These are phyloP conservation scores for Gautieria morchelliformis DNA, from an alignment of 768 basidiomycete genomes.

Conservation along the genomic window DNA sequence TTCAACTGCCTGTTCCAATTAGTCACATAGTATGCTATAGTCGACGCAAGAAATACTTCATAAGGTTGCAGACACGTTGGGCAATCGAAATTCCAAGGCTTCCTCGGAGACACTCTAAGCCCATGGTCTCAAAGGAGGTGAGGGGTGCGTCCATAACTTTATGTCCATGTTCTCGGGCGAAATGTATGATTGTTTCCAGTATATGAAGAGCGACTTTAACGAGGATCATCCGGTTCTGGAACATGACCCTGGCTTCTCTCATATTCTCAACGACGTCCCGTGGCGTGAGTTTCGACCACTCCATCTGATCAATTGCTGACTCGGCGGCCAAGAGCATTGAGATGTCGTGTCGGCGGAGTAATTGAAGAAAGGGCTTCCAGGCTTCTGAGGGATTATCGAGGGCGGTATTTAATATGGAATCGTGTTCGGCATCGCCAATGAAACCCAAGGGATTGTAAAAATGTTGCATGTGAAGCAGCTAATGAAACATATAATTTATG, in stretches of 20 bases:
- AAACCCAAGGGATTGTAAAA: constrained; percentile 50
- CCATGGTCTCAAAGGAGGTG: not conserved
- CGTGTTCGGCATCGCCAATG: constrained; percentile 19
- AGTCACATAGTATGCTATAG: not conserved
- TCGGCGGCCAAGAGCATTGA: not conserved
- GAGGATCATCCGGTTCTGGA: not conserved
- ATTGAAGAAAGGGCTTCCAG: constrained; percentile 5
- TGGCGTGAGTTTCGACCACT: constrained; percentile 1
- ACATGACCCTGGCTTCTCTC: not conserved
- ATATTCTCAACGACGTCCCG: not conserved
- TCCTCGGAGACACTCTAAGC: not conserved
- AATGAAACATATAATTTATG: not conserved
- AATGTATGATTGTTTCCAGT: not conserved
- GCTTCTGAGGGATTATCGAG: not conserved
- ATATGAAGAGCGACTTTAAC: constrained; percentile 1
- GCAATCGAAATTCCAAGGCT: not conserved
- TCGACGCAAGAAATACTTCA: not conserved
- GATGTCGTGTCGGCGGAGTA: not conserved
- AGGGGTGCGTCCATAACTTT: not conserved
- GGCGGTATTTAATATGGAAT: not conserved
- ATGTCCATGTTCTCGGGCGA: not conserved
- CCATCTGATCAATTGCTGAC: not conserved
- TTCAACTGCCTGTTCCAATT: constrained; percentile 32
- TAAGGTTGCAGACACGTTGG: not conserved
- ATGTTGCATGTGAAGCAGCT: constrained; percentile 65